Base-by-base conservation (phyloP, 257 asterid species). In the Nicotiana otophora region DNA sequence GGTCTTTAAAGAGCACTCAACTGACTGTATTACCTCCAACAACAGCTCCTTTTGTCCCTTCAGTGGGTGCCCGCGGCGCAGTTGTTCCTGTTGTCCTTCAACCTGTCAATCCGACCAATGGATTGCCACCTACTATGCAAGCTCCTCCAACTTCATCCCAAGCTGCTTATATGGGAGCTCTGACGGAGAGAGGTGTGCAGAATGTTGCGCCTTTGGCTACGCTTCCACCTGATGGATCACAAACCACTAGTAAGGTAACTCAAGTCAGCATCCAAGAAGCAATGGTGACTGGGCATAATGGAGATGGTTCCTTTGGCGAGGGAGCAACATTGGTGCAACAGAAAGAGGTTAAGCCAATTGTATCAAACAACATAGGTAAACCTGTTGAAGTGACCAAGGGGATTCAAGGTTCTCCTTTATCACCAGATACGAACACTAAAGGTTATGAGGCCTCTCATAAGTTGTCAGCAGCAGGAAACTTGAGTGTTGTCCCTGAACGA, bases 31-130 rank as follows among this genome's bases (percentile, higher is more conserved):
- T 83, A 28, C 19, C 85, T 6, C 58, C 77, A 42, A 77, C 67
- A 76, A 63, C 85, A 77, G 91, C 89, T 46, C 87, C 91, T 23
- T 85, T 88, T 51, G 86, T 85, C 31, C 88, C 87, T 79, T 85
- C 90, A 2, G 91, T 83, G 82, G 93, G 94, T 17, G 88, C 46
- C 31, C 79, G 88, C 48, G 96, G 94, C 60, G 89, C 79, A 36
- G 87, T 90, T 63, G 91, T 89, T 63, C 95, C 95, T 42, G 93
- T 91, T 78, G 86, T 90, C 67, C 94, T 91, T 80, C 92, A 89
- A 82, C 92, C 96, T 20, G 83, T 85, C 30, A 85, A 84, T 84
- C 61, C 36, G 57, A 78, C 88, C 54, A 87, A 88, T 46, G 93
- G 89, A 36, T 17, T 31, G 34, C 82, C 84, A 31, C 80, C 80